These are phyloP conservation scores for Brettanomyces bruxellensis DNA, from an alignment of 805 yeast genomes.

Conservation along the genomic window DNA sequence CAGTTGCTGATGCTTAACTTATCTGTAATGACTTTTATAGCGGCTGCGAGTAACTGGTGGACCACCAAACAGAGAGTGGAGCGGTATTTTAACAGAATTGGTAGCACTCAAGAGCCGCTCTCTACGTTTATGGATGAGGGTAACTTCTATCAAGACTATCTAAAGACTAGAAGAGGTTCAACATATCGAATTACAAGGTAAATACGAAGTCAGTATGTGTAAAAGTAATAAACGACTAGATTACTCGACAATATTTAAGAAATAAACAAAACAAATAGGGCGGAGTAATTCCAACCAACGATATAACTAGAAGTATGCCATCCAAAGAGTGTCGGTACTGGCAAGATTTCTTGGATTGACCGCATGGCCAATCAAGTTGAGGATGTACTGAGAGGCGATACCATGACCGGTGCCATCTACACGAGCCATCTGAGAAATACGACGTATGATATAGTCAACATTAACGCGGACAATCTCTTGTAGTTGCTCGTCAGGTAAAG, in stretches of 20 bases:
- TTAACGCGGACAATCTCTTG: constrained; percentile 82
- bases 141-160: constrained; percentile 12
- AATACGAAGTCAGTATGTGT: not conserved
- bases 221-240: not conserved
- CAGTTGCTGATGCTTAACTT: constrained; percentile 18
- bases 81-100: constrained; percentile 18
- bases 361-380: constrained; percentile 88
- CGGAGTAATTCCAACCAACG: not conserved
- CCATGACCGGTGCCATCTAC: constrained; percentile 48
- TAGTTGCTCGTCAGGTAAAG: constrained; percentile 66
- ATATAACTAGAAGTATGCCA: constrained; percentile 72
- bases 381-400: constrained; percentile 78
- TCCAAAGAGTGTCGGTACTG: constrained; percentile 84
- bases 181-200: not conserved
- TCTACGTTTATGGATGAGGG: constrained; percentile 7
- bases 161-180: constrained; percentile 9
- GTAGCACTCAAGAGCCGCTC: constrained; percentile 8
- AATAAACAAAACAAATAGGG: not conserved
- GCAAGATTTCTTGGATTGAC: constrained; percentile 93
- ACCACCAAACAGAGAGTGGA: constrained; percentile 17
- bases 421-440: constrained; percentile 64
- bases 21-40: constrained; percentile 11
- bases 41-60: constrained; percentile 15
- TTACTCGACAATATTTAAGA: not conserved
- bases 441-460: constrained; percentile 74